Evolutionary conservation across 192 early-diverging fungal genomes (phyloP).

Genomic region (Pilobolus umbonatus): DNA sequence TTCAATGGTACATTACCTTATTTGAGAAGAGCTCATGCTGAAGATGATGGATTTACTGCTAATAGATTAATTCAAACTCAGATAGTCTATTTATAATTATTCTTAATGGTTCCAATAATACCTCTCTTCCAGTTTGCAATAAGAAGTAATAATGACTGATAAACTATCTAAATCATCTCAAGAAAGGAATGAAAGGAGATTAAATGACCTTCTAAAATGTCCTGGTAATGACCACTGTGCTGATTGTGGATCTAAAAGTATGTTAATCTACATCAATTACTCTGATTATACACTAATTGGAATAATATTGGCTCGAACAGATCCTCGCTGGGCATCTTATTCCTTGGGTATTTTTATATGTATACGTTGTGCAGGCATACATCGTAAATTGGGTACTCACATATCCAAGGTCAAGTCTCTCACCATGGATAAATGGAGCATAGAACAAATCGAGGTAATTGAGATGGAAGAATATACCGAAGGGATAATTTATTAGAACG

Average conservation of each 20-base stretch:
- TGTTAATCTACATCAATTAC: not conserved
- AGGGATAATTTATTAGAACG: not conserved
- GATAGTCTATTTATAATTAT: too few species aligned
- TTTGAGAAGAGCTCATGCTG: too few species aligned
- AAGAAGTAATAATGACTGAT: slow-evolving; percentile 17
- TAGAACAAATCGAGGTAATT: slow-evolving; percentile 76
- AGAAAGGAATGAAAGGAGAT: slow-evolving; percentile 70
- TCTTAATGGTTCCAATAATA: too few species aligned
- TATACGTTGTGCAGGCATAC: slow-evolving; percentile 84
- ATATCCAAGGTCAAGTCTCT: slow-evolving; percentile 91
- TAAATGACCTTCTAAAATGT: slow-evolving; percentile 65
- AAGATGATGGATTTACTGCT: too few species aligned
- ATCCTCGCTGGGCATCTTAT: slow-evolving; percentile 83
- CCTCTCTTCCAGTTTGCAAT: too few species aligned
- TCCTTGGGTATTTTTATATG: slow-evolving; percentile 93
- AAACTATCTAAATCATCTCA: slow-evolving; percentile 30
- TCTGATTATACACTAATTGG: not conserved
- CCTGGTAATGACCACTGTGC: slow-evolving; percentile 71
- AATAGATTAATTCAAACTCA: too few species aligned
- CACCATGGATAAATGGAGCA: slow-evolving; percentile 88
- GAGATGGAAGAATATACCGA: not conserved
- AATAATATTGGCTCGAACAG: slow-evolving; percentile 31
- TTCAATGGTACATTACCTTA: too few species aligned
- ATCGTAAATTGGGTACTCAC: slow-evolving; percentile 83
- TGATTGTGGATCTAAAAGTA: slow-evolving; percentile 74